Evolutionary conservation across 164 flowering plant genomes (phyloP).

Genomic region (Tetracentron sinense): DNA sequence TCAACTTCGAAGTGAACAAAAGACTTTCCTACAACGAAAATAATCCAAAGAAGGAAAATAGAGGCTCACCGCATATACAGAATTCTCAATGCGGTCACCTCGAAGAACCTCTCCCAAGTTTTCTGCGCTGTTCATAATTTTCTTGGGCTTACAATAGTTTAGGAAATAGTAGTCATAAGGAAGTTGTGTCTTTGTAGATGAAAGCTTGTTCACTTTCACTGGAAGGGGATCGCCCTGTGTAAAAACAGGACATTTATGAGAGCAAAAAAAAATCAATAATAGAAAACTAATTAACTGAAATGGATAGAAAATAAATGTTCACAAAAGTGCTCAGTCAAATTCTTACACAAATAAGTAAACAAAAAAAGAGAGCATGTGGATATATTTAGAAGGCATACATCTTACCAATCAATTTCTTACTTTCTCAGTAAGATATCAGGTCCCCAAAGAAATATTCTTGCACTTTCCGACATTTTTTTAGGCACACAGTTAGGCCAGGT

Average conservation of each 20-base stretch:
- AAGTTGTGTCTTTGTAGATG: conserved; percentile 63
- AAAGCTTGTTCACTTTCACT: conserved; percentile 65
- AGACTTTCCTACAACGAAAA: neutral
- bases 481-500: too few species aligned
- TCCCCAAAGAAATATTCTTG: too few species aligned
- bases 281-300: neutral
- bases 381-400: too few species aligned
- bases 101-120: conserved; percentile 70
- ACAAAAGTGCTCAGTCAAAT: too few species aligned
- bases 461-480: too few species aligned
- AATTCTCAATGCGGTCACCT: conserved; percentile 70
- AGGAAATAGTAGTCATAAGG: conserved; percentile 60
- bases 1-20: neutral
- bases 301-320: neutral
- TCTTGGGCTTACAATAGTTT: conserved; percentile 43
- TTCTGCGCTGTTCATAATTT: conserved; percentile 51
- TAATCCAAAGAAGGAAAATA: neutral
- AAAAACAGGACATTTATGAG: conserved; percentile 5
- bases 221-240: conserved; percentile 49
- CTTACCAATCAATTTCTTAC: too few species aligned
- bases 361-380: too few species aligned
- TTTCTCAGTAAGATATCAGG: too few species aligned
- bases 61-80: conserved; percentile 43
- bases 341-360: too few species aligned
- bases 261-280: neutral